Percentiles rank a stretch among this genome's conserved stretches.
These are phyloP conservation scores for Aspergillus vadensis DNA, from an alignment of 2,329 filamentous ascomycete species.

Conservation along the genomic window DNA sequence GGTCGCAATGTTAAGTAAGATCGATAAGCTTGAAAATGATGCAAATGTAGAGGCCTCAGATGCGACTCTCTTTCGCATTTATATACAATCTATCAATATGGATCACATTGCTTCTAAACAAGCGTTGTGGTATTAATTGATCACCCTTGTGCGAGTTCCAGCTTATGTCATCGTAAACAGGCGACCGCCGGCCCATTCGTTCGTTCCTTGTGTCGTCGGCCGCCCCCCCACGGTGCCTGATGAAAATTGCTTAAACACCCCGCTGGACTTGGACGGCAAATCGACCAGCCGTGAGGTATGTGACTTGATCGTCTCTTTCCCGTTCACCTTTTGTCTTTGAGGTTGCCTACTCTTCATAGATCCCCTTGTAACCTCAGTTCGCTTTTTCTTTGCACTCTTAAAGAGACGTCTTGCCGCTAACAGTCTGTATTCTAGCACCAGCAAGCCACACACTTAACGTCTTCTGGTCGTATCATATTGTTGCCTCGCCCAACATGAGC, in stretches of 20 bases:
- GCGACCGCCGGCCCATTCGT: constrained; percentile 20
- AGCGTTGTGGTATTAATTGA: background rate
- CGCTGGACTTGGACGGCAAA: constrained; percentile 32
- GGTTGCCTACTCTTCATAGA: background rate
- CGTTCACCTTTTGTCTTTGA: background rate
- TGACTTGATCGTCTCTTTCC: constrained; percentile 1
- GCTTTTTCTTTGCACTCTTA: background rate
- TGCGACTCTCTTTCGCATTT: background rate
- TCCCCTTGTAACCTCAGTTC: background rate
- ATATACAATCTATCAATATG: background rate
- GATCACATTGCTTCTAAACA: too few relatives aligned
- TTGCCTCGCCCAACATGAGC: constrained; percentile 70
- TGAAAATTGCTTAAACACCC: constrained; percentile 37
- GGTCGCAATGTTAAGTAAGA: background rate
- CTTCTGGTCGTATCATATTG: constrained; percentile 27
- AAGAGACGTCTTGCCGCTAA: constrained; percentile 3
- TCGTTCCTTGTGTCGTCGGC: constrained; percentile 12
- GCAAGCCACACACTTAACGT: constrained; percentile 23
- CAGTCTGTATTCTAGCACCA: constrained; percentile 16
- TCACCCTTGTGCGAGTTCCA: constrained; percentile 8
- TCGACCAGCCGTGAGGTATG: constrained; percentile 29
- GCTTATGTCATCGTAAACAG: constrained; percentile 37
- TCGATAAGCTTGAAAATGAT: background rate
- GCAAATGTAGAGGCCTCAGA: background rate
- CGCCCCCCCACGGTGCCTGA: constrained; percentile 39